Percentiles rank a stretch among this genome's conserved stretches.
phyloP scores from a whole-genome alignment of 1,139 yeast genomes.

The Zygoascus sp. region DNA sequence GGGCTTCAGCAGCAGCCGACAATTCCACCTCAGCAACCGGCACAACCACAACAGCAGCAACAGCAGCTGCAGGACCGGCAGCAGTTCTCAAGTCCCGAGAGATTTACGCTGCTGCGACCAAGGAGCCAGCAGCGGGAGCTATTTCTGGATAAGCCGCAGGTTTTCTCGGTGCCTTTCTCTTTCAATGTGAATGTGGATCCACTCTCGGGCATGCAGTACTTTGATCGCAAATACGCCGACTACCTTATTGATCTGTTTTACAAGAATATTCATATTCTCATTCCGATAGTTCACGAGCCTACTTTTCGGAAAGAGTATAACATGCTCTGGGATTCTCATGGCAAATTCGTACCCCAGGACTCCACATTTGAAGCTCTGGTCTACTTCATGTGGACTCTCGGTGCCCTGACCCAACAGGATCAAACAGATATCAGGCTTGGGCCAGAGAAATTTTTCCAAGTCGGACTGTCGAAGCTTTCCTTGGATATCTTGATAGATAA shows the following conservation, averaged over 20 bases:
- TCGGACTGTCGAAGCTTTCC: conserved; percentile 19
- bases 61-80: no score
- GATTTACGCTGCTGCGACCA: not conserved
- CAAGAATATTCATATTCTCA: conserved; percentile 18
- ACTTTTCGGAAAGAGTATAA: conserved; percentile 19
- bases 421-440: conserved; percentile 12
- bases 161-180: not conserved
- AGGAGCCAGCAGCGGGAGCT: not conserved
- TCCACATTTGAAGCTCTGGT: not conserved
- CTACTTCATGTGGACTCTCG: not conserved
- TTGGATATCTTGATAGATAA: conserved; percentile 19
- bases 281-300: conserved; percentile 22
- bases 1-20: no score
- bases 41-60: no score
- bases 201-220: conserved; percentile 6
- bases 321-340: conserved; percentile 16
- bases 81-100: not conserved
- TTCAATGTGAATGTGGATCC: not conserved
- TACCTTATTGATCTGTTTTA: conserved; percentile 19
- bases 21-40: no score
- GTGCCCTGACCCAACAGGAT: conserved; percentile 16
- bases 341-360: not conserved
- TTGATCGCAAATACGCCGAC: conserved; percentile 21
- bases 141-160: not conserved
- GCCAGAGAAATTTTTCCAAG: conserved; percentile 19